Base-by-base conservation (phyloP, 345 rosid species). In the Balakata baccata region DNA sequence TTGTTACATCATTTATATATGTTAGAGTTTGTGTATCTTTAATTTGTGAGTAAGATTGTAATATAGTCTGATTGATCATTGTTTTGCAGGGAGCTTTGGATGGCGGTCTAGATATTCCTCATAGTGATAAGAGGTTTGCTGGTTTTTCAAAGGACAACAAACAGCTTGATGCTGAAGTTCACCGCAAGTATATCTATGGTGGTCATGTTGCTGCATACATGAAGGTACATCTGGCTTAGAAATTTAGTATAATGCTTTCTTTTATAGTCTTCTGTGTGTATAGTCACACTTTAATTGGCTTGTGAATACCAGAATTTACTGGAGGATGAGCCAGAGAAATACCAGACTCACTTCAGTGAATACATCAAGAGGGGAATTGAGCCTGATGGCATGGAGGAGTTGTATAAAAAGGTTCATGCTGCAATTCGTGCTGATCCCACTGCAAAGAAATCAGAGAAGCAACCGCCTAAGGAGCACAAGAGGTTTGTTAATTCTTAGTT, bases 41-140 rank as follows among this genome's bases (percentile, higher is more conserved):
- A 23, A 25, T 13, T 46, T 25, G 17, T n/a, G 37, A 3, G 18
- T 17, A 1, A 11, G 59, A n/a, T 9, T 58, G 14, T 22, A 13
- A 22, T 17, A 5, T n/a, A 52, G 57, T 17, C 47, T 14, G 29
- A 13, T 13, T 12, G 20, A 16, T 64, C 9, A 1, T 17, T 45
- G 17, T 20, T 76, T 9, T 43, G 25, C 79, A 93, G 98, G 98
- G 98, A 50, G 96, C 96, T 23, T 80, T 90, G 76, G 98, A 93
- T 68, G 97, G 96, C 68, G 98, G 98, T n/a, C 73, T 93, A 82
- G 98, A 90, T 74, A 89, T 89, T 66, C 98, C 93, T 3, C 96
- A 90, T 86, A 86, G 96, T 75, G 96, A 90, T 58, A 90, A 87
- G 86, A 82, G 98, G 70, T 93, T 91, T 67, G 97, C 98, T 64